Evolutionary conservation across 345 rosid genomes (phyloP).

Genomic region (Clausena lansium): DNA sequence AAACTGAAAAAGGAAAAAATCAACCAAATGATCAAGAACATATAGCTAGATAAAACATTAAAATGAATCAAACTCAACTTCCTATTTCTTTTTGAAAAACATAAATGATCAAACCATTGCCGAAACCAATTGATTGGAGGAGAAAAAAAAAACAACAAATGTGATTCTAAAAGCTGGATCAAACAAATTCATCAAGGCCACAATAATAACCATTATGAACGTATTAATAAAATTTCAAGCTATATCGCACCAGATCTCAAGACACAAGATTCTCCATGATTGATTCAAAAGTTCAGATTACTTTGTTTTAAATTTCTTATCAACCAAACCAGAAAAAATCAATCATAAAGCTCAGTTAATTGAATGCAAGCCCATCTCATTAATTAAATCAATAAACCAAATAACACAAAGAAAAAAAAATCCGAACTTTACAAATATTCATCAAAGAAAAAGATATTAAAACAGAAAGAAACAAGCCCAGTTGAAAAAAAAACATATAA

Average conservation of each 20-base stretch:
- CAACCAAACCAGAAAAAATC: not conserved
- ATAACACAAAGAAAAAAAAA: not conserved
- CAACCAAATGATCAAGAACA: not conserved
- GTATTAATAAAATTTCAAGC: not conserved
- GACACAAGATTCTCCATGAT: not conserved
- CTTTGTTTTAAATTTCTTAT: not conserved
- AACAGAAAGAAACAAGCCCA: not conserved
- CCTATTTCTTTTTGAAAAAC: not conserved
- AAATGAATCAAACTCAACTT: not conserved
- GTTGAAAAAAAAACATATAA: not conserved
- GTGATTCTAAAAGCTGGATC: not conserved
- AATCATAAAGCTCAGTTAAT: no score
- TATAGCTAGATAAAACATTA: not conserved
- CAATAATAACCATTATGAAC: not conserved
- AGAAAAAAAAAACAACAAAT: no score
- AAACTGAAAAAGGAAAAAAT: conserved; percentile 45
- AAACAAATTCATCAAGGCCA: not conserved
- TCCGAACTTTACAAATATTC: not conserved
- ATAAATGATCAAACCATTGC: not conserved
- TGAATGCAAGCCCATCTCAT: not conserved
- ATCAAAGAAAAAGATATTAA: not conserved
- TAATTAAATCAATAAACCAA: not conserved
- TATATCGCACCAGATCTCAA: not conserved
- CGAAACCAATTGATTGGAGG: not conserved
- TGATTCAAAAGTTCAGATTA: not conserved